Evolutionary conservation across 352 stramenopile genomes (phyloP), one percentile per base, ranked within the genome.

Genomic region (Phytopythium mirpurense): DNA sequence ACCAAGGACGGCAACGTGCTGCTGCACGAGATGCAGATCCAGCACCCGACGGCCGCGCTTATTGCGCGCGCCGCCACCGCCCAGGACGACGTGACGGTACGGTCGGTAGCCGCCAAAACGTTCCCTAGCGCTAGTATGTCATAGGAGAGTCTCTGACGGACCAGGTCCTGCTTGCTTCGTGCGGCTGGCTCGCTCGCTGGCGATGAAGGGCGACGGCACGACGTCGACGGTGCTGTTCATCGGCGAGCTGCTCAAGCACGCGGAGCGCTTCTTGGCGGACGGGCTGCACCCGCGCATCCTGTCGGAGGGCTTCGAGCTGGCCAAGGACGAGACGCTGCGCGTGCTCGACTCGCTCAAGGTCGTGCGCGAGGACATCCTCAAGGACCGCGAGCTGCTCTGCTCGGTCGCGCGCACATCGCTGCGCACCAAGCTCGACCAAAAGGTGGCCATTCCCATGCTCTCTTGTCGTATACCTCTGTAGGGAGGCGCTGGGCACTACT

Each of bases 21-120:
- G 44, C 84, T 99, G 35, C 96, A 99, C 65, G 97, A 99, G 86
- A 99, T 99, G 97, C 97, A 99, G 82, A 98, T 98, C 78, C 86
- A 97, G 71, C 97, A 99, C 87, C 97, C 97, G 60, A 99, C 97
- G 21, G 97, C 97, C 18, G 90, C 91, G 41, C 79, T 99, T 62
- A 99, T 99, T 72, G 97, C 97, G 21, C 88, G 97, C 19, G 98
- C 96, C 1, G 97, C 97, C 26, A 99, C 97, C 4, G 97, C 97
- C 6, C 97, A 99, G 79, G 93, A 97, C 65, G 88, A 96, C 59
- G 78, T 96, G 36, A 96, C 88, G 56, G 81, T 88, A 38, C 27
- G 62, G 24, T 48, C 15, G 5, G 11, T 21, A 37, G 26, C 29
- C 29, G 5, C 29, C 29, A 9, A 32, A 15, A 3, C 37, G 37